phyloP scores from a whole-genome alignment of 805 yeast genomes.

The Yarrowia divulgata region DNA sequence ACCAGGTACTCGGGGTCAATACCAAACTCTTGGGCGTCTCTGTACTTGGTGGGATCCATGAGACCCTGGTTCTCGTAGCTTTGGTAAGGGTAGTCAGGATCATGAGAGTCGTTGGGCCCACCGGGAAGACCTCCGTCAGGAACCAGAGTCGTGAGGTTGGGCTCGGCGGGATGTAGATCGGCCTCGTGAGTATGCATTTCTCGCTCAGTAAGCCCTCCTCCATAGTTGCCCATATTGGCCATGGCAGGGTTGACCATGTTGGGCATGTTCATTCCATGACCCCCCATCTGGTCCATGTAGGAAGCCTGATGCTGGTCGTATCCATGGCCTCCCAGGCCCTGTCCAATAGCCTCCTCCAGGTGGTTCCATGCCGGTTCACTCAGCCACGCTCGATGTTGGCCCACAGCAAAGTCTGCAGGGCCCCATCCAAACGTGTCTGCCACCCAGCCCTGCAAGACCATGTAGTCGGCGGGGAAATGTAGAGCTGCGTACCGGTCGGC shows the following conservation, averaged over 20 bases:
- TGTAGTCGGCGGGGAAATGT: conserved; percentile 47
- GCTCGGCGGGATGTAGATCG: conserved; percentile 36
- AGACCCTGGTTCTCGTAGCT: conserved; percentile 47
- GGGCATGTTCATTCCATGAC: conserved; percentile 29
- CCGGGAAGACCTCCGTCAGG: conserved; percentile 11
- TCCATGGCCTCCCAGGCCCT: conserved; percentile 1
- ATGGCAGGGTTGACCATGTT: conserved; percentile 27
- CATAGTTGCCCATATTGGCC: conserved; percentile 15
- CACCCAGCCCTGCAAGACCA: conserved; percentile 51
- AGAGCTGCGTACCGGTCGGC: conserved; percentile 49
- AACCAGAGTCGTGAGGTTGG: conserved; percentile 24
- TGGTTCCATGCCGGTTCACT: conserved; percentile 52
- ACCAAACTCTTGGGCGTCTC: conserved; percentile 42
- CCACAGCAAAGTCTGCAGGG: conserved; percentile 50
- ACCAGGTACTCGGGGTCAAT: conserved; percentile 49
- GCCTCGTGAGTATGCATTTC: conserved; percentile 36
- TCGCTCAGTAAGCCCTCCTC: conserved; percentile 30
- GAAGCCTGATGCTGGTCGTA: conserved; percentile 3
- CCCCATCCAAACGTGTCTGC: conserved; percentile 49
- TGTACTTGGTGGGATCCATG: conserved; percentile 44
- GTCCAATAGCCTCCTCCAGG: conserved; percentile 47
- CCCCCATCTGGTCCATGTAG: conserved; percentile 30
- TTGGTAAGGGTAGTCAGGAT: conserved; percentile 1
- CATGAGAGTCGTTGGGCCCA: conserved; percentile 7
- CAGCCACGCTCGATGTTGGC: conserved; percentile 52